Evolutionary conservation across 306 rosid species (phyloP), one percentile per base, ranked within the genome.

Genomic region (Hippophae tibetana): DNA sequence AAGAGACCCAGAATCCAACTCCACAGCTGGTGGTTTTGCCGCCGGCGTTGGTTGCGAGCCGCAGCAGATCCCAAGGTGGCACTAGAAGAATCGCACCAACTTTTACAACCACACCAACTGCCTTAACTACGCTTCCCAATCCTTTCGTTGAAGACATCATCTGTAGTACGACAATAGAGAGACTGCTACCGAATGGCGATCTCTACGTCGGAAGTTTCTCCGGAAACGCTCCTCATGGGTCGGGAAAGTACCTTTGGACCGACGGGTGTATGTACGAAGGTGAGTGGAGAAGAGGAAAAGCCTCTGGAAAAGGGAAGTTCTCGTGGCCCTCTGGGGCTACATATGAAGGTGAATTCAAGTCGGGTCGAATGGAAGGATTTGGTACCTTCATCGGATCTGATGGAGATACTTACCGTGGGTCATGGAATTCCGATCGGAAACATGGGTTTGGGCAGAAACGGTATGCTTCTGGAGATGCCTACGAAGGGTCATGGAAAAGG

Each of bases 201-300:
- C 84, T 80, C 14, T 93, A 86, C 80, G 77, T 80, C 70, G 99
- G 99, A 1, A 79, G 74, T 64, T 93, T 86, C 77, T 79, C 81
- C 10, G 85, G 84, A 0, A 77, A 69, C 61, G 76, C 61, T 31
- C 99, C 97, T 0, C 72, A 81, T 70, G 97, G 99, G 74, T 93
- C 90, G 27, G 97, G 99, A 1, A 93, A 89, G 68, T 93, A 93
- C 47, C 52, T 84, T 40, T 93, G 99, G 99, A 74, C 65, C 0
- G 99, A 93, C 73, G 97, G 99, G 6, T 93, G 97, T 70, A 81
- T 89, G 94, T 88, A 93, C 72, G 95, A 84, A 43, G 99, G 99
- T 0, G 95, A 84, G 27, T 93, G 99, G 99, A 81, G 83, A 62
- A 69, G 76, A 47, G 99, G 99, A 1, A 93, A 93, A 43, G 97